Evolutionary conservation across 2,329 filamentous ascomycete species (phyloP).

Genomic region (Coniochaeta sp.): DNA sequence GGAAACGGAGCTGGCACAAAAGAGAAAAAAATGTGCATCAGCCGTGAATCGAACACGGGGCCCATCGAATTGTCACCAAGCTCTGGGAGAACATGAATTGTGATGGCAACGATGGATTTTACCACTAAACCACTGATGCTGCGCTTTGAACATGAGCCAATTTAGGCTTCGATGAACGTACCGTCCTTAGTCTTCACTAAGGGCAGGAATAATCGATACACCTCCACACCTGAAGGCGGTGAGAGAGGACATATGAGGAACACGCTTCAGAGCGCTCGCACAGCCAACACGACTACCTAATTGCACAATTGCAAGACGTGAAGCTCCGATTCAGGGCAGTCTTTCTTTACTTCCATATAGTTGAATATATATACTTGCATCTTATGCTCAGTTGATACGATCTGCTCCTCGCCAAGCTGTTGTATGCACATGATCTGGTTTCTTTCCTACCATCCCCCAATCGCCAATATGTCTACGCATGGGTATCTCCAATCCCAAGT

Average conservation of each 20-base stretch:
- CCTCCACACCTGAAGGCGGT: too few relatives aligned
- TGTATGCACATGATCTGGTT: not conserved
- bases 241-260: too few relatives aligned
- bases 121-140: conserved; percentile 37
- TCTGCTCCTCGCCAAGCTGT: not conserved
- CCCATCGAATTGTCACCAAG: not conserved
- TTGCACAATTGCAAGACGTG: not conserved
- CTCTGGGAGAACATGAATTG: too few relatives aligned
- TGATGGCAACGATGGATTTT: conserved; percentile 43
- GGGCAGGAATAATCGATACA: too few relatives aligned
- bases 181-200: too few relatives aligned
- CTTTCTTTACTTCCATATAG: too few relatives aligned
- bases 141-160: not conserved
- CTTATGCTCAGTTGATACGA: not conserved
- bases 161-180: too few relatives aligned
- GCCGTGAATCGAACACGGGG: conserved; percentile 2
- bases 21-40: not conserved
- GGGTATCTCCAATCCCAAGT: not conserved
- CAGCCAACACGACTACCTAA: not conserved
- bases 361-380: not conserved
- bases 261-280: not conserved
- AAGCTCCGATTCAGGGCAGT: not conserved
- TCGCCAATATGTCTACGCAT: not conserved
- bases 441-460: not conserved
- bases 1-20: not conserved